Evolutionary conservation across 768 basidiomycete genomes (phyloP).

Genomic region (Boletus subparvulus): DNA sequence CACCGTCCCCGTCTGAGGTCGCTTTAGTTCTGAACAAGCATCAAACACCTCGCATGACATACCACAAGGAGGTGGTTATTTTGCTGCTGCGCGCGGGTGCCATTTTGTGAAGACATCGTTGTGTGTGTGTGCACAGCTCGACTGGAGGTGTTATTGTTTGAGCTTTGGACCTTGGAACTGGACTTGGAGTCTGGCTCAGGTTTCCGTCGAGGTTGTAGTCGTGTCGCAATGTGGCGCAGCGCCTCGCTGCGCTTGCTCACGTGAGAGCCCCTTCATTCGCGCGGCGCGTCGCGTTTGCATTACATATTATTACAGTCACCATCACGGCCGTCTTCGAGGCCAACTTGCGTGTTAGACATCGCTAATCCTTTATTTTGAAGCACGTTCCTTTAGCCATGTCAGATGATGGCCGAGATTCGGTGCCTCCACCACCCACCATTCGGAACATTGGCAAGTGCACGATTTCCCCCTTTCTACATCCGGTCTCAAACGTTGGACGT

Average conservation of each 20-base stretch:
- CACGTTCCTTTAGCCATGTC: constrained; percentile 23
- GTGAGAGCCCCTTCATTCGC: constrained; percentile 7
- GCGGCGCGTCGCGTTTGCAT: constrained; percentile 14
- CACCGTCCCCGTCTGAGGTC: constrained; percentile 65
- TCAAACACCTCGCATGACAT: constrained; percentile 13
- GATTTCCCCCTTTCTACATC: not conserved
- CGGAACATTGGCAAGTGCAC: constrained; percentile 39
- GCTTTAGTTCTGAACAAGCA: constrained; percentile 5
- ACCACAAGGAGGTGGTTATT: constrained; percentile 33
- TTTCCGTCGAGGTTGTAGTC: not conserved
- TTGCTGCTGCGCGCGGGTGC: constrained; percentile 32
- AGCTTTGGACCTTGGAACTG: not conserved
- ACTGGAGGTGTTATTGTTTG: not conserved
- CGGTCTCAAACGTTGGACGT: constrained; percentile 1
- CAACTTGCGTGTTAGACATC: not conserved
- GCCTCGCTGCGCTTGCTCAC: constrained; percentile 9
- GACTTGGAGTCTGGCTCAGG: not conserved
- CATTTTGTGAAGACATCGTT: constrained; percentile 29
- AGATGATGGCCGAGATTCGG: constrained; percentile 25
- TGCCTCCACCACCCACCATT: constrained; percentile 36
- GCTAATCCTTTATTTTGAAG: not conserved
- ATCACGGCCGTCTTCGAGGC: not conserved
- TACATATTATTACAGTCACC: not conserved
- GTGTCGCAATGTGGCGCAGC: constrained; percentile 7
- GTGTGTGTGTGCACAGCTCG: not conserved